Evolutionary conservation across 495 filamentous ascomycete genomes (phyloP).

Genomic region (Massariosphaeria phaeospora): DNA sequence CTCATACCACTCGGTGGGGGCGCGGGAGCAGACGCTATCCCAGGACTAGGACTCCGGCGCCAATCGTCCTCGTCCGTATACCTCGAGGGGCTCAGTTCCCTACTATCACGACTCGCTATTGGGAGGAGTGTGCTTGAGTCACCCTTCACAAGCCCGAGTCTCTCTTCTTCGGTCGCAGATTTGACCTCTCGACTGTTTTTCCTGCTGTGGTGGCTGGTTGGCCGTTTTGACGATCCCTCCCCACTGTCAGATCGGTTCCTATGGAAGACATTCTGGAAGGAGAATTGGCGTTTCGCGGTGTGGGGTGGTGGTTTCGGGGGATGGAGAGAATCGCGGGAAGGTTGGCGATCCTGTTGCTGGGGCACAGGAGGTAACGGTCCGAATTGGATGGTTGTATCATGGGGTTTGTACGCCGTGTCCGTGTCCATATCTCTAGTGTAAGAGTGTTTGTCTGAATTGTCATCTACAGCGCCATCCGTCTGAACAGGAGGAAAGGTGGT

Average conservation of each 20-base stretch:
- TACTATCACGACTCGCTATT: constrained; percentile 10
- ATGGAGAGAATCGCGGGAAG: constrained; percentile 34
- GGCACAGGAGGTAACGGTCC: constrained; percentile 31
- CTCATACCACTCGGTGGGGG: not conserved
- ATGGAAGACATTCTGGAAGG: constrained; percentile 78
- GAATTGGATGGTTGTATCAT: constrained; percentile 46
- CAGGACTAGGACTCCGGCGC: not conserved
- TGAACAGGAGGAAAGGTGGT: constrained; percentile 3
- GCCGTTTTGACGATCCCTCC: constrained; percentile 26
- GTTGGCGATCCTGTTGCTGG: constrained; percentile 30
- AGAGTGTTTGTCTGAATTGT: constrained; percentile 29
- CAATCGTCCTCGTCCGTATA: constrained; percentile 30
- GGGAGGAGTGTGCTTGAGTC: constrained; percentile 49
- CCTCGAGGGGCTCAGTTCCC: constrained; percentile 7
- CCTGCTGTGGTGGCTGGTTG: constrained; percentile 43
- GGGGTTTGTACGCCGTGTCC: constrained; percentile 51
- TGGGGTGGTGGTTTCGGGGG: constrained; percentile 50
- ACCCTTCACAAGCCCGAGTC: constrained; percentile 77
- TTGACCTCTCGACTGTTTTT: constrained; percentile 41
- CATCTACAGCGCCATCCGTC: constrained; percentile 10
- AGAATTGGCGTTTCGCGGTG: constrained; percentile 67
- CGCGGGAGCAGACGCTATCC: not conserved
- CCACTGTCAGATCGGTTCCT: constrained; percentile 24
- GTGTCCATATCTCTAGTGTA: constrained; percentile 25
- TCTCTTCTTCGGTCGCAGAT: constrained; percentile 77